These are phyloP conservation scores for Orbilia blumenaviensis DNA, from an alignment of 2,329 filamentous ascomycete species.

Conservation along the genomic window DNA sequence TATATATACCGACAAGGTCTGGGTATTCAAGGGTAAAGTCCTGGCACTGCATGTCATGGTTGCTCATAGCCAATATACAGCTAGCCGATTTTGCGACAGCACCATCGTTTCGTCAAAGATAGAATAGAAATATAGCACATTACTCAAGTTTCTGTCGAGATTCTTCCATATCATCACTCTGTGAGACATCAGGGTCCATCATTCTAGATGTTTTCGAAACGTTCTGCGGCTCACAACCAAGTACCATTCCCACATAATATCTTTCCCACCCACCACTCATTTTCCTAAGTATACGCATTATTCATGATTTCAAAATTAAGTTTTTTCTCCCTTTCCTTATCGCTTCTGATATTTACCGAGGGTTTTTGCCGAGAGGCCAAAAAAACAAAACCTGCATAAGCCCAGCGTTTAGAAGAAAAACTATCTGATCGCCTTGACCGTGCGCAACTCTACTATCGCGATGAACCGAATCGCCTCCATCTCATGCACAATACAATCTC, in stretches of 20 bases:
- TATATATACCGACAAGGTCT: constrained; percentile 27
- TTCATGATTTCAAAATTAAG: background rate
- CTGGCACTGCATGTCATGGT: constrained; percentile 40
- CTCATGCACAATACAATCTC: constrained; percentile 12
- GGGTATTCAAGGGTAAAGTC: constrained; percentile 15
- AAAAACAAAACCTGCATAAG: constrained; percentile 22
- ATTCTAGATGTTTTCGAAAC: constrained; percentile 17
- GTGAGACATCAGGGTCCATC: constrained; percentile 12
- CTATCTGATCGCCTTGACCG: constrained; percentile 21
- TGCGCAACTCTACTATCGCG: constrained; percentile 29
- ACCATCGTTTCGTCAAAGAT: constrained; percentile 9
- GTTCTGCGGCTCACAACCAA: background rate
- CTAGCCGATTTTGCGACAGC: constrained; percentile 36
- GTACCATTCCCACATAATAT: too few species aligned
- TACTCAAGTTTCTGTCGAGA: background rate
- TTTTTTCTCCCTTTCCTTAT: too few species aligned
- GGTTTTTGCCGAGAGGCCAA: constrained; percentile 25
- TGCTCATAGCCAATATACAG: constrained; percentile 20
- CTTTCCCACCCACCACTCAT: background rate
- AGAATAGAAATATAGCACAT: background rate
- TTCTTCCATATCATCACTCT: background rate
- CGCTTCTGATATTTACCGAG: constrained; percentile 28
- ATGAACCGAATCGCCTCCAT: constrained; percentile 26
- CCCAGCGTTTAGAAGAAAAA: background rate
- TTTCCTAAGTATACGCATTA: background rate